Conservation (phyloP, 495 filamentous ascomycete species). For the Neurospora discreta region DNA sequence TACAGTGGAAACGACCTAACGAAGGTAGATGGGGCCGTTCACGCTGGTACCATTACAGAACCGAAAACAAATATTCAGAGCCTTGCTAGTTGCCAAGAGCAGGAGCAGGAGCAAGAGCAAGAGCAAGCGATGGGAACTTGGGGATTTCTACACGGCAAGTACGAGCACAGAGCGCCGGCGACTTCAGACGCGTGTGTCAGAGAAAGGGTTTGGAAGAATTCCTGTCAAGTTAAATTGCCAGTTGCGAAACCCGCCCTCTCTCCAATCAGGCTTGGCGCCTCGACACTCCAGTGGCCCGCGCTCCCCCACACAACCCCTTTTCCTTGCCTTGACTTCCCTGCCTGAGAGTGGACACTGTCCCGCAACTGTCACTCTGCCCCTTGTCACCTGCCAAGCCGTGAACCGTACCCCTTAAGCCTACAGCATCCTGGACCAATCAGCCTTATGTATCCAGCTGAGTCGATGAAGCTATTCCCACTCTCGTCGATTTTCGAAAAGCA, state of each 20-base stretch:
- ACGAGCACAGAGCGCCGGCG: not conserved
- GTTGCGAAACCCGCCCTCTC: conserved; percentile 8
- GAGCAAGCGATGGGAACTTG: not conserved
- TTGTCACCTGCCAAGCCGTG: not conserved
- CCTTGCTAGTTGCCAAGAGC: not conserved
- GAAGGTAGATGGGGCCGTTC: conserved; percentile 1
- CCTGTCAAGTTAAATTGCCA: conserved; percentile 22
- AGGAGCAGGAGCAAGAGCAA: no score
- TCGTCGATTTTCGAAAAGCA: not conserved
- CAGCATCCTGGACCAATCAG: not conserved
- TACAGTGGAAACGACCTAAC: conserved; percentile 1
- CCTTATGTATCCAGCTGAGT: not conserved
- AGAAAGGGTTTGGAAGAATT: conserved; percentile 12
- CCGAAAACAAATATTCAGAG: not conserved
- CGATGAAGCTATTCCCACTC: not conserved
- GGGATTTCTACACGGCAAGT: not conserved
- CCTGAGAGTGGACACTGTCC: not conserved
- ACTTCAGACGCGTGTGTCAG: conserved; percentile 19
- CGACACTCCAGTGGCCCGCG: not conserved
- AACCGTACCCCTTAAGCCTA: not conserved
- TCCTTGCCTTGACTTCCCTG: not conserved
- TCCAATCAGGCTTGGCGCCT: conserved; percentile 12
- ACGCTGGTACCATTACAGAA: not conserved
- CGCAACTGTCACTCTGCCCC: not conserved
- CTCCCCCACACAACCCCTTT: not conserved